phyloP scores from a whole-genome alignment of 192 early-diverging fungal species.

The Coemansia sp. region DNA sequence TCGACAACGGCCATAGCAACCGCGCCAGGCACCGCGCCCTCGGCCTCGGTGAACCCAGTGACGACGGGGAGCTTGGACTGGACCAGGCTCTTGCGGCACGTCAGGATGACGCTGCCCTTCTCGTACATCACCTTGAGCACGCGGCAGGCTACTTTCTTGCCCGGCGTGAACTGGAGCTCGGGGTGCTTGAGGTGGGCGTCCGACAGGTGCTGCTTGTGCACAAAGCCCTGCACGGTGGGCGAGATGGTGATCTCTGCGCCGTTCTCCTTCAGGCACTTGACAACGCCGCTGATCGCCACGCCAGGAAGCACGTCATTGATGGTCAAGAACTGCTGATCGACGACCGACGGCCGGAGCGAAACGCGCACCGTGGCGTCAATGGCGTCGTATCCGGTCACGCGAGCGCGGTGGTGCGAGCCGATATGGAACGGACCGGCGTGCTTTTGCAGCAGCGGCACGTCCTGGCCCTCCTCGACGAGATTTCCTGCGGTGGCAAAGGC shows the following conservation, averaged over 20 bases:
- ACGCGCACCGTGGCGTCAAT: conserved; percentile 75
- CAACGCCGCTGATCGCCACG: conserved; percentile 47
- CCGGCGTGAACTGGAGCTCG: conserved; percentile 69
- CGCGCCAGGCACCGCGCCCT: conserved; percentile 62
- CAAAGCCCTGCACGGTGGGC: conserved; percentile 67
- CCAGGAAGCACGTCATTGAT: conserved; percentile 62
- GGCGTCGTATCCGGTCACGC: conserved; percentile 80
- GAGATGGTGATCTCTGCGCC: conserved; percentile 65
- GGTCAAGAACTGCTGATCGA: conserved; percentile 72
- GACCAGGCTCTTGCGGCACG: conserved; percentile 78
- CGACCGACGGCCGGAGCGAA: conserved; percentile 68
- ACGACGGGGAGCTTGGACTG: conserved; percentile 71
- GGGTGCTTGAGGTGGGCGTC: conserved; percentile 74
- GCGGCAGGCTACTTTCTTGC: conserved; percentile 74
- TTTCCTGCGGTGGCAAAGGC: conserved; percentile 60
- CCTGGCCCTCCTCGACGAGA: conserved; percentile 67
- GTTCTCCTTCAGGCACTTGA: conserved; percentile 55
- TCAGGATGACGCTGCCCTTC: conserved; percentile 67
- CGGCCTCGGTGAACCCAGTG: conserved; percentile 55
- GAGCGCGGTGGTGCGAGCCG: conserved; percentile 73
- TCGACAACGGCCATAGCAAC: conserved; percentile 51
- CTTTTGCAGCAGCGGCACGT: conserved; percentile 54
- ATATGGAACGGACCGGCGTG: conserved; percentile 60
- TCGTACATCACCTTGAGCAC: conserved; percentile 64
- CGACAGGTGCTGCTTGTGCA: conserved; percentile 72